Evolutionary conservation across 2,329 filamentous ascomycete species (phyloP), one percentile per base, ranked within the genome.

Genomic region (Scleromitrula shiraiana): DNA sequence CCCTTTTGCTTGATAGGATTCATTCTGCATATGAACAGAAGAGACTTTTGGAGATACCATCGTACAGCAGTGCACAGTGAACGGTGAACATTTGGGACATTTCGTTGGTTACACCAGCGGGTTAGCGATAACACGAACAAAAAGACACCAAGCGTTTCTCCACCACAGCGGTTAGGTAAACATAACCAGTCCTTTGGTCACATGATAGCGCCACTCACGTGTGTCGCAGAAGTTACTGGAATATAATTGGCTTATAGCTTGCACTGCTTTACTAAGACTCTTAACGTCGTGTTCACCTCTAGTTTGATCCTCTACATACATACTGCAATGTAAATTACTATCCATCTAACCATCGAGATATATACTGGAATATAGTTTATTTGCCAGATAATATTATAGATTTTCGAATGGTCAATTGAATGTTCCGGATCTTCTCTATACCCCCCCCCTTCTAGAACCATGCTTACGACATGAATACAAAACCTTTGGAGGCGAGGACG

Each of bases 401-500:
- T 35, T 47, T 27, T 37, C 38, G 37, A 36, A 7, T 36, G 30
- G 45, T 15, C 15, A 29, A 47, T 42, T 17, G 14, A 33, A 26
- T 38, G 17, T 47, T 29, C 15, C 37, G 29, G 37, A 41, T 35
- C 45, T 23, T 41, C 32, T 41, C n/a, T 36, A 26, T 35, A 24
- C 17, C 32, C 32, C n/a, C 29, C 20, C 15, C 23, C n/a, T n/a
- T n/a, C n/a, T n/a, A 22, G 29, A 22, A 24, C 29, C 27, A 26
- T 41, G 33, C 32, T 45, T 37, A 37, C 29, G 23, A n/a, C 15
- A 20, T 27, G 27, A 27, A 47, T 38, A 19, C 22, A 24, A 15
- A 24, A 27, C 37, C 12, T 29, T 46, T 20, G 27, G 41, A 44
- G 52, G 52, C 52, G 47, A 52, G 15, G 27, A 33, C 53, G 53